A percentile compares a stretch with the other conserved stretches of the same genome.
phyloP scores from a whole-genome alignment of 2,329 filamentous ascomycete genomes.

The Hirsutella thompsonii region DNA sequence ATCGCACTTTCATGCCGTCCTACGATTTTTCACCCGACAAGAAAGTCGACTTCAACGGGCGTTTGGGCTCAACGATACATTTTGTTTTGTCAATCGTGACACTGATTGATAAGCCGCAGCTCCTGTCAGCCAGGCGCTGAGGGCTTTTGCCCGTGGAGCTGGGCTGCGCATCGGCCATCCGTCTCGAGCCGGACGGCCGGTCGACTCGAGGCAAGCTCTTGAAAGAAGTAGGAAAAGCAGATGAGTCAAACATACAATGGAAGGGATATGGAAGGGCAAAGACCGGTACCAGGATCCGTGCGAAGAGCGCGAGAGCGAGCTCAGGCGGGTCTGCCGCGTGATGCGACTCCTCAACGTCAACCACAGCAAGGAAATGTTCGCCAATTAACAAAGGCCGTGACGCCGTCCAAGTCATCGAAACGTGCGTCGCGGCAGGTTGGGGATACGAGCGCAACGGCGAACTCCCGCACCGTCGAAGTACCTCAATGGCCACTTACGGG shows the following conservation, averaged over 20 bases:
- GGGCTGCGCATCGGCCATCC: not conserved
- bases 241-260: slow-evolving; percentile 46
- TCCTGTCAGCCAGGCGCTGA: slow-evolving; percentile 1
- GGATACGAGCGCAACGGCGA: slow-evolving; percentile 9
- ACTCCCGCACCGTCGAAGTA: slow-evolving; percentile 35
- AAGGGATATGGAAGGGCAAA: slow-evolving; percentile 34
- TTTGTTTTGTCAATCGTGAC: not conserved
- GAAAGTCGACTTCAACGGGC: slow-evolving; percentile 7
- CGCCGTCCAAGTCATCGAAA: slow-evolving; percentile 8
- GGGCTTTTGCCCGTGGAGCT: slow-evolving; percentile 1
- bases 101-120: not conserved
- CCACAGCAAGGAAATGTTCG: slow-evolving; percentile 9
- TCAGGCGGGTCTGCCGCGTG: slow-evolving; percentile 22
- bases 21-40: slow-evolving; percentile 9
- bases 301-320: slow-evolving; percentile 41
- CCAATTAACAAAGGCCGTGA: not conserved
- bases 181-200: slow-evolving; percentile 6
- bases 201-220: slow-evolving; percentile 6
- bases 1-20: slow-evolving; percentile 11
- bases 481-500: slow-evolving; percentile 41
- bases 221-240: slow-evolving; percentile 14
- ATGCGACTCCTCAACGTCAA: slow-evolving; percentile 9
- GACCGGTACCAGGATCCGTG: slow-evolving; percentile 33
- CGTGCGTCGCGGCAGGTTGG: slow-evolving; percentile 8
- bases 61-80: slow-evolving; percentile 10